Conservation (phyloP, 495 filamentous ascomycete species). For the Penicillium waksmanii region DNA sequence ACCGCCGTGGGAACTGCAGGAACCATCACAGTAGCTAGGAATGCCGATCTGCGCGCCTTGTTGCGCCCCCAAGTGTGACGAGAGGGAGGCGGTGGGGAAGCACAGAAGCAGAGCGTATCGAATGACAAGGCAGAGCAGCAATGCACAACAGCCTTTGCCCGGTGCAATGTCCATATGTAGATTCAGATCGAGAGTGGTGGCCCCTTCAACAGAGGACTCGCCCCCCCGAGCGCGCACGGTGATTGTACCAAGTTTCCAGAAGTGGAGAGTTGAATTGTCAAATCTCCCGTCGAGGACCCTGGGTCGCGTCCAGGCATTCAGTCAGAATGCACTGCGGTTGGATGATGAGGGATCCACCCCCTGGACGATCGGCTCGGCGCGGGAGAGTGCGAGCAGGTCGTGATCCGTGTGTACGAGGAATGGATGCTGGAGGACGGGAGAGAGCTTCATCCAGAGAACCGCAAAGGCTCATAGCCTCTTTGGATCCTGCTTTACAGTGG, state of each 20-base stretch:
- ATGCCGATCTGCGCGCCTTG: constrained; percentile 1
- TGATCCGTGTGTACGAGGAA: neutral
- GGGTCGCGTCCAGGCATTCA: constrained; percentile 3
- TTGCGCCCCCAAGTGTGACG: constrained; percentile 4
- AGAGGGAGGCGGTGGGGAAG: neutral
- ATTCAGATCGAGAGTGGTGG: neutral
- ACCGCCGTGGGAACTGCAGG: neutral
- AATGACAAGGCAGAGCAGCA: neutral
- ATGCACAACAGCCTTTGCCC: neutral
- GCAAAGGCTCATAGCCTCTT: too few relatives aligned
- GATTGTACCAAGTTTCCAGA: neutral
- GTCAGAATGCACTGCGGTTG: constrained; percentile 7
- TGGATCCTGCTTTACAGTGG: too few relatives aligned
- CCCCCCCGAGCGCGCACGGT: constrained; percentile 1
- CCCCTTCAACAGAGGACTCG: neutral
- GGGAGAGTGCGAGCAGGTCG: constrained; percentile 1
- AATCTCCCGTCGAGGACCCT: constrained; percentile 6
- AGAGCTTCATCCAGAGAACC: too few relatives aligned
- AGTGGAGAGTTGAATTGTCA: constrained; percentile 2
- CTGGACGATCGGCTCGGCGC: constrained; percentile 4
- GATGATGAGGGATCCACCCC: constrained; percentile 1
- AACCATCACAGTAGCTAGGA: neutral
- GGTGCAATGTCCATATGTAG: constrained; percentile 1
- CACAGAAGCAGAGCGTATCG: neutral
- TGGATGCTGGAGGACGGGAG: too few relatives aligned